Evolutionary conservation across 495 filamentous ascomycete genomes (phyloP).

Genomic region (Tuber microsphaerosporum): DNA sequence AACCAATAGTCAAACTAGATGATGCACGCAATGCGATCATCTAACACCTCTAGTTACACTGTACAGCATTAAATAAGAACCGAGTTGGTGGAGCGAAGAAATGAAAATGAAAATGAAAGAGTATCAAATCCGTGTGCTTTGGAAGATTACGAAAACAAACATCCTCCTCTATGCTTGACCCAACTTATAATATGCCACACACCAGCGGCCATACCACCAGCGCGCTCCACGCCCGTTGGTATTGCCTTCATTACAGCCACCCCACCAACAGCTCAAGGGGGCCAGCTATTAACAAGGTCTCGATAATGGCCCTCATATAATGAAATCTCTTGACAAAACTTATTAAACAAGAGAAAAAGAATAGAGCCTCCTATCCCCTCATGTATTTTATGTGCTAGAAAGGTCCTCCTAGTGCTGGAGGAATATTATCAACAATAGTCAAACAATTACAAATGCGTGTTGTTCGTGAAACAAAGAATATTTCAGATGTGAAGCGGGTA

Average conservation of each 20-base stretch:
- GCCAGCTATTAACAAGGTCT: neutral
- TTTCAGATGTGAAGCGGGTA: constrained; percentile 4
- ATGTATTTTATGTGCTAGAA: constrained; percentile 5
- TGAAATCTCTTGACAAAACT: constrained; percentile 7
- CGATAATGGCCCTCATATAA: constrained; percentile 13
- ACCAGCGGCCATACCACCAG: neutral
- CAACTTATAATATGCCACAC: neutral
- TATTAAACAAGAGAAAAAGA: constrained; percentile 11
- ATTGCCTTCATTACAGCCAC: constrained; percentile 13
- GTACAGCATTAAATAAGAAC: neutral
- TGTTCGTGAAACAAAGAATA: constrained; percentile 2
- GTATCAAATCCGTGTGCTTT: constrained; percentile 3
- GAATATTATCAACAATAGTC: neutral
- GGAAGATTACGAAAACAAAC: constrained; percentile 6
- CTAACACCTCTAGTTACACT: neutral
- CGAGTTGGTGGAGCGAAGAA: neutral
- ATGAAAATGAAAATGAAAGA: neutral
- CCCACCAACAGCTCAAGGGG: neutral
- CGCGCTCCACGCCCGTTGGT: neutral
- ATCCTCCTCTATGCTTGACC: constrained; percentile 7
- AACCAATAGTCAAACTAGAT: neutral
- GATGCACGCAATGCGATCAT: neutral
- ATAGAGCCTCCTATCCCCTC: neutral
- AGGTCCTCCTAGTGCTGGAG: neutral
- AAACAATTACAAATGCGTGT: neutral